These are phyloP conservation scores for Plasmodium cynomolgi DNA, from an alignment of 169 alveolate genomes.

Conservation along the genomic window DNA sequence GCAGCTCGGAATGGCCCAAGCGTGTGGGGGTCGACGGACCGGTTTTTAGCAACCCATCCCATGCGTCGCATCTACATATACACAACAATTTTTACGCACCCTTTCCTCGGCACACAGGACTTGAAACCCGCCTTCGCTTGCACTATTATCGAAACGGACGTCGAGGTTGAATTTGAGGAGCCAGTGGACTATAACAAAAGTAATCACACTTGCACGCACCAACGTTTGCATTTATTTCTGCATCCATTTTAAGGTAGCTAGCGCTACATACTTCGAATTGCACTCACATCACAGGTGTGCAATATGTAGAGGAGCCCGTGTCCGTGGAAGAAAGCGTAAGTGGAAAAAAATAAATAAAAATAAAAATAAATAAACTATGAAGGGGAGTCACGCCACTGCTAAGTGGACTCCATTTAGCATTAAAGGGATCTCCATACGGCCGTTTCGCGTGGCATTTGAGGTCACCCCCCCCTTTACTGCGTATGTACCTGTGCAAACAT, in stretches of 20 bases:
- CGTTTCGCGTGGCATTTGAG: neutral
- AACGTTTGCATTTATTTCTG: neutral
- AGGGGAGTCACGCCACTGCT: neutral
- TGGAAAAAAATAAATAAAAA: conserved; percentile 14
- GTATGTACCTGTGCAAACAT: neutral
- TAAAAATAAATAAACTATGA: neutral
- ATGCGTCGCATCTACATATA: neutral
- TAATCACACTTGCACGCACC: neutral
- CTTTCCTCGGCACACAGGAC: conserved; percentile 71
- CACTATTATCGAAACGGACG: conserved; percentile 95
- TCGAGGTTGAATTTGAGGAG: conserved; percentile 93
- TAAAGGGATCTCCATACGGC: neutral
- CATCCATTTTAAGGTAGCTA: neutral
- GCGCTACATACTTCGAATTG: neutral
- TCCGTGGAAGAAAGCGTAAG: conserved; percentile 68
- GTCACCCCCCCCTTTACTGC: neutral
- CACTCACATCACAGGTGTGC: conserved; percentile 20
- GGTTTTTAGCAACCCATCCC: neutral
- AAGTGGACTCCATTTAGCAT: neutral
- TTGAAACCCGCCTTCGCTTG: conserved; percentile 93
- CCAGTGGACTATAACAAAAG: conserved; percentile 25
- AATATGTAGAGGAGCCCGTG: conserved; percentile 47
- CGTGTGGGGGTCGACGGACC: neutral
- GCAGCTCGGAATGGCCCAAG: neutral
- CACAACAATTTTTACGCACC: neutral